A percentile compares a stretch with the other conserved stretches of the same genome.
These are phyloP conservation scores for Zalaria obscura DNA, from an alignment of 2,329 filamentous ascomycete genomes.

Conservation along the genomic window DNA sequence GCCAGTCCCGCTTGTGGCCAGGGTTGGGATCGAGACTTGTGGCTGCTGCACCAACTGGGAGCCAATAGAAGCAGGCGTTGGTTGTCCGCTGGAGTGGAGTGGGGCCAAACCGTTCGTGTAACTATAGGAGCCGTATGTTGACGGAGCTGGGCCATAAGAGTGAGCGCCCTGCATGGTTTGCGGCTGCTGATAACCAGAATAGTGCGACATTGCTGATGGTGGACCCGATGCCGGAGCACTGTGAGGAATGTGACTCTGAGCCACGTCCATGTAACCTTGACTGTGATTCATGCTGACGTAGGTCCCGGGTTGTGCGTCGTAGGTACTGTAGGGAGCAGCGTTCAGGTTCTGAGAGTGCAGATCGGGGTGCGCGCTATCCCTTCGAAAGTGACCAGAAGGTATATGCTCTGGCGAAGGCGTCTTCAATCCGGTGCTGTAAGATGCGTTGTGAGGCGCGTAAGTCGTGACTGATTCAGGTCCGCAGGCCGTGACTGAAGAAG, in stretches of 20 bases:
- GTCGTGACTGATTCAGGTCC: slow-evolving; percentile 21
- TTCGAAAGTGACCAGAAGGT: slow-evolving; percentile 25
- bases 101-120: slow-evolving; percentile 69
- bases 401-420: slow-evolving; percentile 61
- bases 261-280: slow-evolving; percentile 62
- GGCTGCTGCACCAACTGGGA: slow-evolving; percentile 53
- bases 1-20: too few relatives aligned
- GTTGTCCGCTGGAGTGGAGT: slow-evolving; percentile 54
- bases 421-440: slow-evolving; percentile 44
- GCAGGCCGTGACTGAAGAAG: slow-evolving; percentile 27
- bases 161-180: slow-evolving; percentile 40
- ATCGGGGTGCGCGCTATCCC: slow-evolving; percentile 8
- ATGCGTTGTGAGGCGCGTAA: slow-evolving; percentile 36
- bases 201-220: slow-evolving; percentile 59
- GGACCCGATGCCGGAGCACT: slow-evolving; percentile 50
- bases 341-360: slow-evolving; percentile 2
- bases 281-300: slow-evolving; percentile 65
- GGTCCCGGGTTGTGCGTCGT: slow-evolving; percentile 13
- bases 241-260: slow-evolving; percentile 9
- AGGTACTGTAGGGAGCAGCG: slow-evolving; percentile 5
- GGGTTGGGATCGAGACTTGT: slow-evolving; percentile 38
- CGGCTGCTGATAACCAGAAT: slow-evolving; percentile 49
- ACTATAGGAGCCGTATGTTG: slow-evolving; percentile 63
- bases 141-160: slow-evolving; percentile 39
- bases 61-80: slow-evolving; percentile 57